Percentiles rank a stretch among this genome's conserved stretches.
Evolutionary conservation across 371 early-diverging fungal species (phyloP).

Genomic region (Apophysomyces sp.): DNA sequence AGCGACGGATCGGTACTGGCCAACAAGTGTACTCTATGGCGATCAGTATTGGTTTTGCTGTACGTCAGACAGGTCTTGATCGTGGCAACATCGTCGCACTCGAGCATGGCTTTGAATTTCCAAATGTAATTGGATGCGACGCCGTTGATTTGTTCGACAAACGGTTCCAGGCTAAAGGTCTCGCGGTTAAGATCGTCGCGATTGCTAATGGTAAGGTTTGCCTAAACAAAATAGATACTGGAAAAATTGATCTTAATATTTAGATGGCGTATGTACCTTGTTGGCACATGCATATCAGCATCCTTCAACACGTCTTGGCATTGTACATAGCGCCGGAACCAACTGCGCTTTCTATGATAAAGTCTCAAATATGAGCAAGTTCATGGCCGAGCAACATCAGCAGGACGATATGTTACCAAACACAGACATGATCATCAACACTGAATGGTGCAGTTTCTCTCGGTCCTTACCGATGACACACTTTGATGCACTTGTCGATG

Average conservation of each 20-base stretch:
- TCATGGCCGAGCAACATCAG: slow-evolving; percentile 15
- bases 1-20: slow-evolving; percentile 37
- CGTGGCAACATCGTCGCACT: slow-evolving; percentile 37
- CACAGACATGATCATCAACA: slow-evolving; percentile 87
- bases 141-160: slow-evolving; percentile 46
- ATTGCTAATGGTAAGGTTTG: slow-evolving; percentile 72
- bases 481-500: slow-evolving; percentile 80
- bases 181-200: slow-evolving; percentile 47
- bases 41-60: slow-evolving; percentile 47
- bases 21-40: slow-evolving; percentile 51
- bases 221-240: not conserved
- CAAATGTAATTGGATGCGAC: slow-evolving; percentile 47
- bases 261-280: slow-evolving; percentile 91
- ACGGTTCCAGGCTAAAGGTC: slow-evolving; percentile 34
- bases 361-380: slow-evolving; percentile 31
- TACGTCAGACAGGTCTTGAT: slow-evolving; percentile 43
- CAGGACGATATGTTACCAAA: slow-evolving; percentile 34
- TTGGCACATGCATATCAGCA: slow-evolving; percentile 86
- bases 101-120: slow-evolving; percentile 43
- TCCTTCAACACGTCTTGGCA: slow-evolving; percentile 83
- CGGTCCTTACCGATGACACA: slow-evolving; percentile 73
- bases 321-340: slow-evolving; percentile 94
- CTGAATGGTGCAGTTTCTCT: slow-evolving; percentile 85
- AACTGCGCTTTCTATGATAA: slow-evolving; percentile 89
- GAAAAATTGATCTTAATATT: not conserved